Evolutionary conservation across 1,139 yeast species (phyloP), one percentile per base, ranked within the genome.

Genomic region (Hansenula lynferdii): DNA sequence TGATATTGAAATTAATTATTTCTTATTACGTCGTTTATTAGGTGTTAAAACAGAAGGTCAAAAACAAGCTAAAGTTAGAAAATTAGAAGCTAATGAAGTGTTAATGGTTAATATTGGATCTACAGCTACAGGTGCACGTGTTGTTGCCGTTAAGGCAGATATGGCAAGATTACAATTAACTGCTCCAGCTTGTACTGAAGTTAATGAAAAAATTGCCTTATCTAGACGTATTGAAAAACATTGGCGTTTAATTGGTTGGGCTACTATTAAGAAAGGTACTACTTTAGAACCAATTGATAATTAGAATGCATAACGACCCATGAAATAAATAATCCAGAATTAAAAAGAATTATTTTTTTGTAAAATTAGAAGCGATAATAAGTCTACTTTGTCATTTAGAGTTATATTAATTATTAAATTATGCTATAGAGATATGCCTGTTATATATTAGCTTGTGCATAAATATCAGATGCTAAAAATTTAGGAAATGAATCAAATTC

Each of bases 191-290:
- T 94, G 99, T 80, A 92, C 99, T 34, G 97, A 90, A 70, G 77
- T 92, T 42, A 86, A 94, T 54, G 98, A 94, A 72, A 90, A 94
- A 83, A 90, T 94, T 66, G 99, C 99, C 37, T 74, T 94, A 60
- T 89, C 97, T 33, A 85, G 99, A 77, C 90, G 98, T 79, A 94
- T 94, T 56, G 99, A 92, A 62, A 92, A 90, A 78, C 99, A 94
- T 68, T 94, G 97, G 96, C 94, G 99, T 76, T 77, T 94, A 65
- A 94, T 94, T 70, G 99, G 99, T 57, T 94, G 99, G 99, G 99
- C 98, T 53, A 87, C 97, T 41, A 92, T 94, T 62, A 86, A 87
- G 70, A 89, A 87, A 69, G 98, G 98, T 68, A 81, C 89, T 46
- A 81, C 87, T 42, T 75, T 85, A 62, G 92, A 84, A 60, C 92